Conservation (phyloP, 768 basidiomycete genomes). For the Peribolospora kevripleyi region DNA sequence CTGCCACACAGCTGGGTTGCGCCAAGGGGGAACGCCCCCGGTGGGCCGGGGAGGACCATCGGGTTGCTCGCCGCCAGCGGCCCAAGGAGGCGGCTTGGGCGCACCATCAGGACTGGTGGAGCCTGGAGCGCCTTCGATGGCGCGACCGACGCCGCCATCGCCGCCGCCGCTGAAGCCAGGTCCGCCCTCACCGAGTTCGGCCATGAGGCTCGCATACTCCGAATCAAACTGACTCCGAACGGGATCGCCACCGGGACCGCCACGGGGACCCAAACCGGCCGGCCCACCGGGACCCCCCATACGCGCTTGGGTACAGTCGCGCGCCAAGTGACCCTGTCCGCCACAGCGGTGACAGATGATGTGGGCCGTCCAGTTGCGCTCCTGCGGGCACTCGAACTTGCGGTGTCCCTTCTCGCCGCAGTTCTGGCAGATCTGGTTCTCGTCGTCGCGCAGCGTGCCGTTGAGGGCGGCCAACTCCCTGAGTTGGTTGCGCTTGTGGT, state of each 20-base stretch:
- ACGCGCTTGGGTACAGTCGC: slow-evolving; percentile 37
- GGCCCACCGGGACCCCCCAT: slow-evolving; percentile 2
- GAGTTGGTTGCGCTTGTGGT: slow-evolving; percentile 95
- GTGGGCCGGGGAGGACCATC: too few species aligned
- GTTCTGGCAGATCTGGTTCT: slow-evolving; percentile 97
- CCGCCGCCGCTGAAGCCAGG: slow-evolving; percentile 18
- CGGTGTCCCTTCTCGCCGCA: slow-evolving; percentile 82
- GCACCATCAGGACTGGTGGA: too few species aligned
- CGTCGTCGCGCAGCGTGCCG: slow-evolving; percentile 95
- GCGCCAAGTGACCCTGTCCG: slow-evolving; percentile 95
- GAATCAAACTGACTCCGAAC: slow-evolving; percentile 63
- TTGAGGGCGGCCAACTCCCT: slow-evolving; percentile 92
- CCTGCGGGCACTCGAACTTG: slow-evolving; percentile 97
- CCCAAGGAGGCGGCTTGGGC: too few species aligned
- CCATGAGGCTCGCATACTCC: slow-evolving; percentile 92
- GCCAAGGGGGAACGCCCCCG: too few species aligned
- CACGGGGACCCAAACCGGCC: slow-evolving; percentile 1
- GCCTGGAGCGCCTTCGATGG: too few species aligned
- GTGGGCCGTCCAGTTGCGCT: slow-evolving; percentile 89
- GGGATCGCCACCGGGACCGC: slow-evolving; percentile 26
- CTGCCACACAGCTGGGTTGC: too few species aligned
- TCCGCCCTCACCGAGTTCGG: slow-evolving; percentile 72
- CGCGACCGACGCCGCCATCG: slow-evolving; percentile 18
- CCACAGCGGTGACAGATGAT: slow-evolving; percentile 98
- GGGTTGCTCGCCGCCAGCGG: too few species aligned